These are phyloP conservation scores for Ogataea haglerorum DNA, from an alignment of 805 yeast species.

Conservation along the genomic window DNA sequence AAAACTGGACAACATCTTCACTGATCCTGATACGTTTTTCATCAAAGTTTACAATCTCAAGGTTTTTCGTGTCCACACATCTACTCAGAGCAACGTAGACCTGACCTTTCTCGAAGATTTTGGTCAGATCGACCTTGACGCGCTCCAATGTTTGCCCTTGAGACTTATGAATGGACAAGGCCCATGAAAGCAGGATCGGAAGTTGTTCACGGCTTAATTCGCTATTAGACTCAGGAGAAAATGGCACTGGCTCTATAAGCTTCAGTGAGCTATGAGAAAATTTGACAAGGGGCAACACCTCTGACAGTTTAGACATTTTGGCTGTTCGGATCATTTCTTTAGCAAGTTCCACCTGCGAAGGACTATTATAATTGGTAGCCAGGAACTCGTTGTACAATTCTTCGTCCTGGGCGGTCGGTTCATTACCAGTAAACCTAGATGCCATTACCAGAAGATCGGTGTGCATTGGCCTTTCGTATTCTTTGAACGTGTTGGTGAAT, in stretches of 20 bases:
- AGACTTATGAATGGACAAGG: conserved; percentile 77
- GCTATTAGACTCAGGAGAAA: conserved; percentile 29
- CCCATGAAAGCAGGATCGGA: conserved; percentile 77
- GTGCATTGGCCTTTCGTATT: conserved; percentile 19
- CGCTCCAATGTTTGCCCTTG: conserved; percentile 80
- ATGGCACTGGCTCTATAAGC: conserved; percentile 35
- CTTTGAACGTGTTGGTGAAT: conserved; percentile 25
- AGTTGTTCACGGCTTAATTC: conserved; percentile 49
- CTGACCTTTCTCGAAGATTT: conserved; percentile 76
- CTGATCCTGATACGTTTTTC: conserved; percentile 56
- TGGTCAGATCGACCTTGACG: conserved; percentile 63
- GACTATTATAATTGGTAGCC: conserved; percentile 8
- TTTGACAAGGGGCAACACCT: conserved; percentile 43
- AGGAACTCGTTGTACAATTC: conserved; percentile 20
- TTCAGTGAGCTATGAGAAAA: conserved; percentile 37
- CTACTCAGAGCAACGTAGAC: conserved; percentile 80
- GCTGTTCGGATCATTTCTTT: conserved; percentile 26
- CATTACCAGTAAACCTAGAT: conserved; percentile 15
- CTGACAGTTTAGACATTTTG: conserved; percentile 12
- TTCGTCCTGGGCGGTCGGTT: conserved; percentile 14
- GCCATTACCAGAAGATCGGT: conserved; percentile 17
- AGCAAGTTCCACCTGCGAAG: conserved; percentile 3
- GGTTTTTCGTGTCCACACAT: conserved; percentile 62
- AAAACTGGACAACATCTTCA: conserved; percentile 58
- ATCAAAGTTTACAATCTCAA: conserved; percentile 66